Evolutionary conservation across 108 stramenopile species (phyloP).

Genomic region (Skeletonema menzelii): DNA sequence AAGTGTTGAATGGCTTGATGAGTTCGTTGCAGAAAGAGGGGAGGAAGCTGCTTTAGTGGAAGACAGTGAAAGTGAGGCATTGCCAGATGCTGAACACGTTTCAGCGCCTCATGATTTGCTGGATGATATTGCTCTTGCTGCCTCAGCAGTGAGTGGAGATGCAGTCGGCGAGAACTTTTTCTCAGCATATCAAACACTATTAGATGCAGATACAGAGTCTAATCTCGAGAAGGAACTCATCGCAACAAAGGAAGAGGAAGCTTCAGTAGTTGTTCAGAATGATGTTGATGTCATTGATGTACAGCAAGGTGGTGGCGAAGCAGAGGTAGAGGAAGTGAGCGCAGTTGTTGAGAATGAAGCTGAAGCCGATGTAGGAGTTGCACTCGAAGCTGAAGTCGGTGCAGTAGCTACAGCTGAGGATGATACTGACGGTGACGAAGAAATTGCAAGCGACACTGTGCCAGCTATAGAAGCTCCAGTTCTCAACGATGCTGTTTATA

Average conservation of each 20-base stretch:
- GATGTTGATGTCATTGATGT: not conserved
- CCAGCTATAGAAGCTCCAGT: too few species aligned
- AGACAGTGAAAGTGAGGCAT: not conserved
- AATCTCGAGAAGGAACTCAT: not conserved
- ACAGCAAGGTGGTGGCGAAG: too few species aligned
- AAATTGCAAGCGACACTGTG: not conserved
- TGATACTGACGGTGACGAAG: not conserved
- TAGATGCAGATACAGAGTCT: not conserved
- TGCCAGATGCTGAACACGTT: not conserved
- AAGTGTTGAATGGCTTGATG: conserved; percentile 63
- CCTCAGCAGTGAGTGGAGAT: not conserved
- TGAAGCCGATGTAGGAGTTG: too few species aligned
- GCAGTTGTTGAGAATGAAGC: too few species aligned
- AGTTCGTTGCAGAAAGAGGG: conserved; percentile 54
- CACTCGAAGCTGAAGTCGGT: too few species aligned
- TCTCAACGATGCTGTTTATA: too few species aligned
- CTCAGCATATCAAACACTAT: not conserved
- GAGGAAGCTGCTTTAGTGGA: conserved; percentile 11
- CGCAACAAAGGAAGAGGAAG: not conserved
- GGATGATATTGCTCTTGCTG: not conserved
- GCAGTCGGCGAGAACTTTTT: not conserved
- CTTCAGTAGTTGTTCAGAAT: not conserved
- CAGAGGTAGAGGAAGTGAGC: too few species aligned
- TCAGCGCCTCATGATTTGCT: not conserved
- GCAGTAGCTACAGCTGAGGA: not conserved